Base-by-base conservation (phyloP, 495 filamentous ascomycete genomes). In the Lentithecium fluviatile region DNA sequence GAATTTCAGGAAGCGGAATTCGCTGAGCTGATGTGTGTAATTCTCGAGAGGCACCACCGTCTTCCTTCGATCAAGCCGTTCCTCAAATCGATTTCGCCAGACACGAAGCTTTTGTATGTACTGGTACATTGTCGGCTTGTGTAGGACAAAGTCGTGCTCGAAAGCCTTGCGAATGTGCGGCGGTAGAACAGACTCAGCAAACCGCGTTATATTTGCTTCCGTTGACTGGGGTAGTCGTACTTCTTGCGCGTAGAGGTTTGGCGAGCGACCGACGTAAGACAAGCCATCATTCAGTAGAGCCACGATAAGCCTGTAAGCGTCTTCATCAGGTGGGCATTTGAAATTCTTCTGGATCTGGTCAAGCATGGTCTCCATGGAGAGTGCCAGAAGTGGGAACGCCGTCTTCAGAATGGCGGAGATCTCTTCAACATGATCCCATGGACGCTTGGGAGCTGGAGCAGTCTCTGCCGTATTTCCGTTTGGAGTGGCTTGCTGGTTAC, bases 311-410 rank as follows among this genome's bases (percentile, higher is more conserved):
- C 95, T 84, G 71, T 97, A 97, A 6, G 95, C 95, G 75, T 99
- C 95, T 70, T 99, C 95, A 66, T 99, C 95, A 0, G 93, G 92
- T 25, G 92, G 93, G 69, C 93, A 97, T 71, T 97, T 97, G 83
- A 97, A 97, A 74, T 97, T 87, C 80, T 96, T 97, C 73, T 89
- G 85, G 64, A 97, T 96, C 74, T 96, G 91, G 69, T 99, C 95
- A 29, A 96, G 91, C 93, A 99, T 97, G 0, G 92, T 95, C 76
- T 99, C 95, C 92, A 99, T 97, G 1, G 94, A 97, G 34, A 97
- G 77, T 2, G 94, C 93, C 60, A 99, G 85, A 38, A 99, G 79
- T 19, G 95, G 95, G 77, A 97, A 97, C 0, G 91, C 91, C 13
- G 92, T 96, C 78, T 97, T 97, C 46, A 99, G 83, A 26, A 87